Evolutionary conservation across 495 filamentous ascomycete genomes (phyloP), one percentile per base, ranked within the genome.

Genomic region (Penicillium crystallinum): DNA sequence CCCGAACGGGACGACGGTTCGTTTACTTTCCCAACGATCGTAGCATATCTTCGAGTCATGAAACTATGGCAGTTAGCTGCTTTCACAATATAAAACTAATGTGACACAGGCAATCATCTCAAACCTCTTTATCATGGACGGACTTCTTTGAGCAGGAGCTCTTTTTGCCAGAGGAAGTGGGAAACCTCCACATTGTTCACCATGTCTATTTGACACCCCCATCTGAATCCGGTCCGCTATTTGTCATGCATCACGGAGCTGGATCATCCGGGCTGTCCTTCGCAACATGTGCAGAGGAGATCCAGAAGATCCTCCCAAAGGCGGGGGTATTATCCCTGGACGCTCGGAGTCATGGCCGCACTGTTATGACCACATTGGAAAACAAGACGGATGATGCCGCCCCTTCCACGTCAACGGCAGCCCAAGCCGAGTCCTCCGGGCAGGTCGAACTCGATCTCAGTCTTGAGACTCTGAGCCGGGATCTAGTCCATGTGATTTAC

Each of bases 201-300:
- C 92, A 97, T 75, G 87, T 83, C 52, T 99, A 99, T 65, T 71
- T 97, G 25, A 95, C 76, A 6, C 75, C 78, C 3, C 81, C 81
- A 2, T 62, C 64, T 5, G 54, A 60, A 18, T 75, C 76, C 30
- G 85, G 84, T 0, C 91, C 92, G 0, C 77, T 99, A 4, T 92
- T 96, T 63, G 84, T 96, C 41, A 85, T 82, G 67, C 91, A 96
- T 58, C 91, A 96, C 68, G 91, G 91, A 17, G 91, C 89, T 35
- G 91, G 91, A 30, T 95, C 91, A 10, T 92, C 89, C 0, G 91
- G 86, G 12, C 78, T 95, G 19, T 92, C 91, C 3, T 96, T 95
- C 66, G 89, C 90, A 21, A 76, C 89, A 4, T 84, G 96, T 49
- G 81, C 85, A 6, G 71, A 80, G 11, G 85, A 92, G 58, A 81